phyloP scores from a whole-genome alignment of 371 early-diverging fungal genomes.

The Chytridium lagenaria region DNA sequence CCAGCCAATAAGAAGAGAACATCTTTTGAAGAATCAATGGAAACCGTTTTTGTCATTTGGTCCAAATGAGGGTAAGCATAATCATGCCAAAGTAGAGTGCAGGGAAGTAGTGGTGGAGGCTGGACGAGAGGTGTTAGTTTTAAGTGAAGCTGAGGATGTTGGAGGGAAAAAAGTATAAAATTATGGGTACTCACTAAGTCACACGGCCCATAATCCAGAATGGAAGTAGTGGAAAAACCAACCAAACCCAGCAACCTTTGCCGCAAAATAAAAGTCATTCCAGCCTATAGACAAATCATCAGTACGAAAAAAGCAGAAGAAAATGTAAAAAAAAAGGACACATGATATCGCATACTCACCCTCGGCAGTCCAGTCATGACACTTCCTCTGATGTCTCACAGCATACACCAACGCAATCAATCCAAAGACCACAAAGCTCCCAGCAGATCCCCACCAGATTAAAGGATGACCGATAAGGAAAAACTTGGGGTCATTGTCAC shows the following conservation, averaged over 20 bases:
- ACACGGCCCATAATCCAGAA: constrained; percentile 99
- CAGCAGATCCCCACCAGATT: constrained; percentile 90
- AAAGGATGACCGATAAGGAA: constrained; percentile 97
- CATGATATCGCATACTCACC: constrained; percentile 31
- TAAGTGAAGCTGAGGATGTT: no score
- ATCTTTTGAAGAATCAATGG: constrained; percentile 28
- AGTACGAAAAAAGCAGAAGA: constrained; percentile 4
- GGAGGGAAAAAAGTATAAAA: not conserved
- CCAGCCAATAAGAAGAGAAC: constrained; percentile 56
- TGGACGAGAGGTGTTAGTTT: no score
- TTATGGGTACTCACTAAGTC: constrained; percentile 66
- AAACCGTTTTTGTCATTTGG: constrained; percentile 58
- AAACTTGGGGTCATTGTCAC: constrained; percentile 86
- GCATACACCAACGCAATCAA: constrained; percentile 59
- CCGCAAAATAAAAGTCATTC: constrained; percentile 74
- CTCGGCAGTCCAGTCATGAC: constrained; percentile 60
- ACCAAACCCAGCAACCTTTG: constrained; percentile 76
- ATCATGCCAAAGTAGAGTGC: constrained; percentile 95
- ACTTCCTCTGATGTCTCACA: constrained; percentile 73
- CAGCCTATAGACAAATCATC: constrained; percentile 56
- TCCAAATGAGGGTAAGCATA: constrained; percentile 77
- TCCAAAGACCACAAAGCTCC: constrained; percentile 67
- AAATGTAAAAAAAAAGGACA: constrained; percentile 8
- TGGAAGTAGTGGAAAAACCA: constrained; percentile 96
- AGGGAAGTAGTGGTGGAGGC: constrained; percentile 98